Evolutionary conservation across 176 grass and related monocot genomes (phyloP).

Genomic region (Triticum turgidum): DNA sequence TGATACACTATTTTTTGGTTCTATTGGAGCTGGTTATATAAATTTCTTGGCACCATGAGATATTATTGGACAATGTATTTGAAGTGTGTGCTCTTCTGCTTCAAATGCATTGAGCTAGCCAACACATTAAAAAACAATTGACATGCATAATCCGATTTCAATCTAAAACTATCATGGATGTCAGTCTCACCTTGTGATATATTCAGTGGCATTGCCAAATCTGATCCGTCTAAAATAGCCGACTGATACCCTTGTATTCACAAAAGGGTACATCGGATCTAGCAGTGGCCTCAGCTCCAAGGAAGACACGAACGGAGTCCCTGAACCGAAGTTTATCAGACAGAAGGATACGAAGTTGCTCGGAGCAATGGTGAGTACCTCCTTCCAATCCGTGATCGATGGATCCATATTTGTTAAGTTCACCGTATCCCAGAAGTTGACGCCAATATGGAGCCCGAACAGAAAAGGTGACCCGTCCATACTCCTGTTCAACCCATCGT

Average conservation of each 20-base stretch:
- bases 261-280: not conserved
- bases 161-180: no score
- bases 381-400: rapidly evolving
- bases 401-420: not conserved
- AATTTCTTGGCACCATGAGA: no score
- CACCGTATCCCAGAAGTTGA: slow-evolving; percentile 3
- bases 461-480: not conserved
- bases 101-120: no score
- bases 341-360: not conserved
- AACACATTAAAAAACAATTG: no score
- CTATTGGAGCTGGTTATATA: no score
- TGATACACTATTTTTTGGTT: no score
- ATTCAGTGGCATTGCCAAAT: not conserved
- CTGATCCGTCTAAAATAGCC: not conserved
- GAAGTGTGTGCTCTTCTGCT: no score
- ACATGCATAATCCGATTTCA: not conserved
- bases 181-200: not conserved
- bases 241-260: not conserved
- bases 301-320: slow-evolving; percentile 16
- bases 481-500: not conserved
- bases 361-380: not conserved
- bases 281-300: not conserved
- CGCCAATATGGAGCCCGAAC: slow-evolving; percentile 21
- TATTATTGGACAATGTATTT: no score
- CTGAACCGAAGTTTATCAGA: slow-evolving; percentile 8